Evolutionary conservation across 2,329 filamentous ascomycete genomes (phyloP).

Genomic region (Endothia cerciana): DNA sequence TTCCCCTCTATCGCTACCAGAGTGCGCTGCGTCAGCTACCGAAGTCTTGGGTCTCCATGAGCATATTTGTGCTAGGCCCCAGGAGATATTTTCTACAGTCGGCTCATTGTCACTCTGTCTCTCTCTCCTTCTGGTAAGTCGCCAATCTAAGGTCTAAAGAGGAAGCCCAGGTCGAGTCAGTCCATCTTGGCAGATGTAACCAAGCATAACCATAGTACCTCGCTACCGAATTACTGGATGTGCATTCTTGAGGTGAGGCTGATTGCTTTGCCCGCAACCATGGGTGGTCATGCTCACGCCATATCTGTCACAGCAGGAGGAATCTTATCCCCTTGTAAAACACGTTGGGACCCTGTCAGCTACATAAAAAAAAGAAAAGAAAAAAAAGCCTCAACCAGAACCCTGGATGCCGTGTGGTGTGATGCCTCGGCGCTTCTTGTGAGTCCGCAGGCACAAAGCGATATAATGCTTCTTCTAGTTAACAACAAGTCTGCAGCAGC

Average conservation of each 20-base stretch:
- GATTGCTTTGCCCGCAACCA: neutral
- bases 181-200: neutral
- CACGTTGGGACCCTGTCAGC: no score
- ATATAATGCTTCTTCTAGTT: no score
- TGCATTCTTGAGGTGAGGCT: neutral
- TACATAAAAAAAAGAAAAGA: no score
- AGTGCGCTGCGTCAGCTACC: neutral
- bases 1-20: slow-evolving; percentile 9
- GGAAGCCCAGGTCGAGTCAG: neutral
- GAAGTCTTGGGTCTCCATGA: slow-evolving; percentile 5
- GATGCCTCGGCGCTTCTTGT: neutral
- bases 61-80: neutral
- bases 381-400: no score
- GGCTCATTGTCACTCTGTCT: neutral
- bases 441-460: no score
- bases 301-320: no score
- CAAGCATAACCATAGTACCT: neutral
- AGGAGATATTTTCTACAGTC: neutral
- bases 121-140: neutral
- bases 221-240: no score
- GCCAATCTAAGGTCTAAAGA: neutral
- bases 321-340: no score
- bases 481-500: neutral
- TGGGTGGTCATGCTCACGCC: no score
- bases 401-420: neutral